phyloP scores from a whole-genome alignment of 768 basidiomycete genomes.

The Udeniomyces megalosporus region DNA sequence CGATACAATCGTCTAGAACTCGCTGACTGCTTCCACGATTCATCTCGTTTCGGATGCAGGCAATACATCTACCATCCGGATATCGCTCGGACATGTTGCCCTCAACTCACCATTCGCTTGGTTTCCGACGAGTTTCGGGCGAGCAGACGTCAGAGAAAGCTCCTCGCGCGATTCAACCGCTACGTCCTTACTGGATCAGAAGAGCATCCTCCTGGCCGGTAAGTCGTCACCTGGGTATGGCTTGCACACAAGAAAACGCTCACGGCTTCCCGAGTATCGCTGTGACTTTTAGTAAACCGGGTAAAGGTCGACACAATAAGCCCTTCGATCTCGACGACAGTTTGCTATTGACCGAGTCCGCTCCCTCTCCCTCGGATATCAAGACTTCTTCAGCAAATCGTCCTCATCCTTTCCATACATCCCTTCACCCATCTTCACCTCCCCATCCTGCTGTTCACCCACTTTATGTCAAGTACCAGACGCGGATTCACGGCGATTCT shows the following conservation, averaged over 20 bases:
- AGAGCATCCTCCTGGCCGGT: background rate
- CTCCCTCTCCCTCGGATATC: background rate
- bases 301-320: background rate
- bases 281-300: background rate
- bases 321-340: conserved; percentile 2
- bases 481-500: conserved; percentile 3
- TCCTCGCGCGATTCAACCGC: background rate
- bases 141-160: background rate
- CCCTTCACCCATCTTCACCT: conserved; percentile 7
- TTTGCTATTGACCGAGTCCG: background rate
- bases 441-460: conserved; percentile 10
- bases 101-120: conserved; percentile 12
- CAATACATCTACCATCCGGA: background rate
- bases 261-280: too few species aligned
- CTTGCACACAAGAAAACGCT: too few species aligned
- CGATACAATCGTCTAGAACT: background rate
- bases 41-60: background rate
- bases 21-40: background rate
- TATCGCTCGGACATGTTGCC: conserved; percentile 14
- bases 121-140: background rate
- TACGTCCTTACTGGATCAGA: background rate
- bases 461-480: conserved; percentile 7
- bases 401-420: conserved; percentile 35
- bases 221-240: too few species aligned
- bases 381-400: background rate